Percentiles rank a stretch among this genome's conserved stretches.
Conservation (phyloP, 2,329 filamentous ascomycete genomes). For the Botrytis galanthina region DNA sequence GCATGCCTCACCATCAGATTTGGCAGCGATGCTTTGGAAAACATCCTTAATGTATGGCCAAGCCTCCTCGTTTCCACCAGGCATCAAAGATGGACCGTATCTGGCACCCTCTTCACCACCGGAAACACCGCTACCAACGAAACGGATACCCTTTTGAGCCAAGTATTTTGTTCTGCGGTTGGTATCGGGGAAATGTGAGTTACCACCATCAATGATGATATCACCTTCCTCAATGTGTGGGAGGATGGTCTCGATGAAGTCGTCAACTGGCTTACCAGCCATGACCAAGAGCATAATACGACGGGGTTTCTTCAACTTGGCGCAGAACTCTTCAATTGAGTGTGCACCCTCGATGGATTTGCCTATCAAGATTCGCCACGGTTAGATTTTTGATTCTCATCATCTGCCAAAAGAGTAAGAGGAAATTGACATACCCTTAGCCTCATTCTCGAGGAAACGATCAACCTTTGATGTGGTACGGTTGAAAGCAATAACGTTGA, state of each 20-base stretch:
- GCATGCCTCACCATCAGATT: slow-evolving; percentile 95
- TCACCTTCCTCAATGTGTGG: slow-evolving; percentile 81
- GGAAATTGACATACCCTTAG: slow-evolving; percentile 59
- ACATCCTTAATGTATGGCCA: slow-evolving; percentile 99
- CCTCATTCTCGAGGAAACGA: slow-evolving; percentile 85
- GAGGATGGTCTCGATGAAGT: slow-evolving; percentile 96
- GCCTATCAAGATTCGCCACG: slow-evolving; percentile 47
- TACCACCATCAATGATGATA: slow-evolving; percentile 99
- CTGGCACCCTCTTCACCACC: slow-evolving; percentile 99
- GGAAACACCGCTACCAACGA: slow-evolving; percentile 95
- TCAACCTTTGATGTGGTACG: slow-evolving; percentile 98
- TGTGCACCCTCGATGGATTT: slow-evolving; percentile 94
- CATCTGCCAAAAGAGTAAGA: background rate
- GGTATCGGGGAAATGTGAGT: slow-evolving; percentile 99
- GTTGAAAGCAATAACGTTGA: slow-evolving; percentile 98
- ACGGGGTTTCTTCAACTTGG: slow-evolving; percentile 95
- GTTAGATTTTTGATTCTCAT: slow-evolving; percentile 21
- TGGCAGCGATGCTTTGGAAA: slow-evolving; percentile 96
- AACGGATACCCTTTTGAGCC: slow-evolving; percentile 80
- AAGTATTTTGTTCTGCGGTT: slow-evolving; percentile 96
- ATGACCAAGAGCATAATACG: slow-evolving; percentile 99
- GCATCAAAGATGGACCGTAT: slow-evolving; percentile 97
- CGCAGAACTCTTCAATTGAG: slow-evolving; percentile 88
- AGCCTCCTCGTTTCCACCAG: slow-evolving; percentile 95
- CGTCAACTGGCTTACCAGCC: slow-evolving; percentile 95